Conservation (phyloP, 805 yeast genomes). For the Metschnikowia henanensis region DNA sequence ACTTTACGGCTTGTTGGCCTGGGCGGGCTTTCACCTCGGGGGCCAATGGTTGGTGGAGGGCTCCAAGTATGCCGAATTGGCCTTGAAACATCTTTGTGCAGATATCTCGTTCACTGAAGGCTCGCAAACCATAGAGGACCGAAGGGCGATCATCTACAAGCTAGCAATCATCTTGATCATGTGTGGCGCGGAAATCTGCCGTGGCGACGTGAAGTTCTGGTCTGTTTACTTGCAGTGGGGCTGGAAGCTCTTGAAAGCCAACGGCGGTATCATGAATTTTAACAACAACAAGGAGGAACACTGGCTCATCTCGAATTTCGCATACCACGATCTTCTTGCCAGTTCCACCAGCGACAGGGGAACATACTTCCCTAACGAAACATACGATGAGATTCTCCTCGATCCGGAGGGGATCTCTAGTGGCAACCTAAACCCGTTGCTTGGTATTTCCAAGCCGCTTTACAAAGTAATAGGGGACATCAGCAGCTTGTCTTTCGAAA, state of each 20-base stretch:
- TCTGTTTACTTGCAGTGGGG: slow-evolving; percentile 64
- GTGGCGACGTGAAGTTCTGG: slow-evolving; percentile 82
- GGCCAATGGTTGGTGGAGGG: slow-evolving; percentile 50
- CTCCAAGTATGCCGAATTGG: slow-evolving; percentile 44
- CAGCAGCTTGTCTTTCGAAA: slow-evolving; percentile 55
- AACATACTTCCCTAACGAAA: slow-evolving; percentile 61
- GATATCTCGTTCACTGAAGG: slow-evolving; percentile 25
- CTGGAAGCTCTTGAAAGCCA: slow-evolving; percentile 54
- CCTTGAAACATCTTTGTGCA: slow-evolving; percentile 42
- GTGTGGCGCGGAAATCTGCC: slow-evolving; percentile 80
- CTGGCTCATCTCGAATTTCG: slow-evolving; percentile 76
- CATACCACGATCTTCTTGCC: slow-evolving; percentile 76
- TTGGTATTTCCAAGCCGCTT: slow-evolving; percentile 72
- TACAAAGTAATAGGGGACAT: slow-evolving; percentile 68
- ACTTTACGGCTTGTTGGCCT: slow-evolving; percentile 50
- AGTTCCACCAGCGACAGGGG: slow-evolving; percentile 59
- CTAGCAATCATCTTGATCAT: slow-evolving; percentile 67
- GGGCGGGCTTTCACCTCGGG: slow-evolving; percentile 55
- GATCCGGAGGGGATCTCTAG: slow-evolving; percentile 33
- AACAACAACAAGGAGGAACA: slow-evolving; percentile 57
- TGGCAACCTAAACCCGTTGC: slow-evolving; percentile 62
- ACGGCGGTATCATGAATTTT: slow-evolving; percentile 62
- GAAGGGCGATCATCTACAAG: slow-evolving; percentile 41
- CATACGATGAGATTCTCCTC: slow-evolving; percentile 54
- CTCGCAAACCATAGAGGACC: slow-evolving; percentile 20